Evolutionary conservation across 2,329 filamentous ascomycete species (phyloP).

Genomic region (Penicillium hordei): DNA sequence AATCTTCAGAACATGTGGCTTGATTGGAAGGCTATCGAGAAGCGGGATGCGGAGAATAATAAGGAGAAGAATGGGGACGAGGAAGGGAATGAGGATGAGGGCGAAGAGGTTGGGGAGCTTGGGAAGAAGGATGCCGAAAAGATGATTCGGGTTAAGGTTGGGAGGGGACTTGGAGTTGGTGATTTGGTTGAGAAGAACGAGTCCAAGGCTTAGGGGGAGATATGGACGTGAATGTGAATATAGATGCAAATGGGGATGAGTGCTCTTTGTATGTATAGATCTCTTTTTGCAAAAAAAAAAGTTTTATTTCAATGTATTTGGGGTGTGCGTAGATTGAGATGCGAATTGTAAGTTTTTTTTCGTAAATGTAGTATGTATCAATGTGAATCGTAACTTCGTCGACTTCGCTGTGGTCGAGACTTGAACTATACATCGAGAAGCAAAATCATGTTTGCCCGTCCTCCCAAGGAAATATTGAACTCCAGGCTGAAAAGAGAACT

Average conservation of each 20-base stretch:
- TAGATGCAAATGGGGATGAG: background rate
- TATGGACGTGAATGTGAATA: background rate
- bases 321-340: background rate
- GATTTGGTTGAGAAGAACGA: conserved; percentile 54
- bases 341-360: background rate
- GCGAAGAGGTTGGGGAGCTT: conserved; percentile 67
- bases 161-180: conserved; percentile 73
- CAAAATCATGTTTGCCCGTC: background rate
- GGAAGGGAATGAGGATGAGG: conserved; percentile 57
- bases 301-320: background rate
- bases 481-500: background rate
- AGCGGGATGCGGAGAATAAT: conserved; percentile 37
- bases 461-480: background rate
- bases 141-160: conserved; percentile 83
- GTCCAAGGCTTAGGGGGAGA: conserved; percentile 10
- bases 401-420: background rate
- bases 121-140: conserved; percentile 58
- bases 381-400: background rate
- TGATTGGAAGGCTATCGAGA: conserved; percentile 50
- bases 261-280: conserved; percentile 5
- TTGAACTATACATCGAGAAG: background rate
- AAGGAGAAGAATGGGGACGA: conserved; percentile 30
- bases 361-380: background rate
- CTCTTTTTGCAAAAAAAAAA: background rate
- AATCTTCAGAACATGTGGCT: conserved; percentile 61